A percentile compares a stretch with the other conserved stretches of the same genome.
phyloP scores from a whole-genome alignment of 371 early-diverging fungal genomes.

The Cokeromyces recurvatus region DNA sequence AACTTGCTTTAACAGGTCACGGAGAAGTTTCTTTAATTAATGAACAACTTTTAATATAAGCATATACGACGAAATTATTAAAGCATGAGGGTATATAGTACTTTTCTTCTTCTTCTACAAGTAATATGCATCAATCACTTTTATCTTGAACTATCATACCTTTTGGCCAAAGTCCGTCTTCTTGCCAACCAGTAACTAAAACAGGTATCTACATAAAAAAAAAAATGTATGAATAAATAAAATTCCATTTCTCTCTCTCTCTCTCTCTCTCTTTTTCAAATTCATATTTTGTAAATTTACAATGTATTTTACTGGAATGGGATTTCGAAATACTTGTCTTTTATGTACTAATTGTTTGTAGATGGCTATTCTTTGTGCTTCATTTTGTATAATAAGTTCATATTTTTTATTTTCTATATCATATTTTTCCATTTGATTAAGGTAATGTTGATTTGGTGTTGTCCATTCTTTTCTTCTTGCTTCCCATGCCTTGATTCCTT shows the following conservation, averaged over 20 bases:
- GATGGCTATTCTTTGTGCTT: conserved; percentile 3
- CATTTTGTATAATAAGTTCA: neutral
- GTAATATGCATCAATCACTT: conserved; percentile 13
- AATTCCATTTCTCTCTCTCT: too few species aligned
- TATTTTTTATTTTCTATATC: neutral
- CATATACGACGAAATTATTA: neutral
- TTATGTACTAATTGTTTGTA: conserved; percentile 14
- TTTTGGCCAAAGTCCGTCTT: conserved; percentile 41
- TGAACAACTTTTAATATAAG: conserved; percentile 1
- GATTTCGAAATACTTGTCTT: conserved; percentile 6
- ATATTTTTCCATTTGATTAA: neutral
- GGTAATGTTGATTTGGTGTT: conserved; percentile 7
- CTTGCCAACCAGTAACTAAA: conserved; percentile 34
- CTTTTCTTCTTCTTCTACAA: too few species aligned
- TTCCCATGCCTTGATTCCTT: conserved; percentile 22
- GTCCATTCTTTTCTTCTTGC: conserved; percentile 17
- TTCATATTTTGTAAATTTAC: too few species aligned
- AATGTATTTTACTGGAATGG: conserved; percentile 13
- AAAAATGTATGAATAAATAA: neutral
- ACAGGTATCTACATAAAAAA: conserved; percentile 21
- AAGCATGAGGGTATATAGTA: conserved; percentile 6
- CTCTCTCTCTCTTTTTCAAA: neutral
- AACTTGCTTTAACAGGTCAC: conserved; percentile 28
- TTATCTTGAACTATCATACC: conserved; percentile 19
- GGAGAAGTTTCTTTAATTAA: conserved; percentile 30